Base-by-base conservation (phyloP, 1,284 basidiomycete species). In the Rhodotorula sp. region DNA sequence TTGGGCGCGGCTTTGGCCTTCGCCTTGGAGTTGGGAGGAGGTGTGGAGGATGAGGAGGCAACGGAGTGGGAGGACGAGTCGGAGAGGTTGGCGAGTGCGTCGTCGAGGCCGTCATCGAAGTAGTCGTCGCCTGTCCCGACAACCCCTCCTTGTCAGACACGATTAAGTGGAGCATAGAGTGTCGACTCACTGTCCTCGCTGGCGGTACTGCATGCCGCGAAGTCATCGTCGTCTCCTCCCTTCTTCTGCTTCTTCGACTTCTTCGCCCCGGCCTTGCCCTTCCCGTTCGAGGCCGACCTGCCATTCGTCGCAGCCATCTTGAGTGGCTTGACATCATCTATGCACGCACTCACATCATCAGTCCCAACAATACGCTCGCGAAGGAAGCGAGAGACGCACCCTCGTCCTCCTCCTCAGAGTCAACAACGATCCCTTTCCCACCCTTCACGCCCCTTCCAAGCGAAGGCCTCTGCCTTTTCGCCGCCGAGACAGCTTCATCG, bases 321-420 rank as follows among this genome's bases (percentile, higher is more conserved):
- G 11, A 24, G 48, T 10, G 60, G 22, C 51, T 61, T 37, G 60
- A 61, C 10, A 18, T 18, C 1, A 28, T 44, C 40, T 44, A 44
- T 13, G 28, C 60, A 31, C 26, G 8, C 11, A 8, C 3, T 8
- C 10, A 15, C 11, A 13, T n/a, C 47, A 15, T 66, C 40, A 34
- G 48, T 22, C 6, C 7, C 9, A 15, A 10, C 20, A 2, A 11
- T 5, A 7, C 28, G 18, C 9, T 26, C 28, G n/a, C 28, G 40
- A 59, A 8, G 5, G 8, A n/a, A 8, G 37, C 5, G 22, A 34
- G 34, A 10, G 18, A 31, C 65, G 15, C 15, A 63, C 61, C 70
- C 13, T 69, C 64, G 26, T 66, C 57, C 9, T 67, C 71, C n/a
- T 77, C 73, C 53, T 78, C 75, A 28, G 77, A 76, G 51, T 75